phyloP scores from a whole-genome alignment of 164 flowering plant genomes.

The Taxillus chinensis region DNA sequence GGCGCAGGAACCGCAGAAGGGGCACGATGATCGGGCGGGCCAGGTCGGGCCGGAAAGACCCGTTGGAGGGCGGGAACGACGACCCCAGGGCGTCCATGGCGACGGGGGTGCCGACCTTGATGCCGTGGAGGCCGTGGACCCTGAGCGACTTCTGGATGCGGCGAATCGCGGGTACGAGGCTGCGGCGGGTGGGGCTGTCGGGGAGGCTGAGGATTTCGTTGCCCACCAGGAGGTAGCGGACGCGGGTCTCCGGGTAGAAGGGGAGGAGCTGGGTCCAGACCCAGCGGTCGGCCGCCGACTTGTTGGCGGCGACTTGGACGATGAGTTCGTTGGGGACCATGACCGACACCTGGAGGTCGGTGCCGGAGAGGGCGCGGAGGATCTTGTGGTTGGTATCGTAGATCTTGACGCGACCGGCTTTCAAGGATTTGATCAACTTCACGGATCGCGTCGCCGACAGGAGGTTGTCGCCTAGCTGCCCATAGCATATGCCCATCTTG shows the following conservation, averaged over 20 bases:
- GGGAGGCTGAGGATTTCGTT: slow-evolving; percentile 59
- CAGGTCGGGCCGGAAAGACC: slow-evolving; percentile 61
- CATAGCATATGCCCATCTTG: slow-evolving; percentile 64
- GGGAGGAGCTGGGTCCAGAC: slow-evolving; percentile 49
- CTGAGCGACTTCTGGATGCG: slow-evolving; percentile 37
- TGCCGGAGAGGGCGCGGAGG: slow-evolving; percentile 42
- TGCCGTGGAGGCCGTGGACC: slow-evolving; percentile 23
- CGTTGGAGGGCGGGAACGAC: slow-evolving; percentile 79
- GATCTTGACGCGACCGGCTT: slow-evolving; percentile 63
- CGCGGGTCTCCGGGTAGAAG: slow-evolving; percentile 45
- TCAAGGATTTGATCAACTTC: slow-evolving; percentile 43
- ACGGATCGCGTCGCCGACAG: slow-evolving; percentile 53
- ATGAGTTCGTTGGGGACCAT: slow-evolving; percentile 78
- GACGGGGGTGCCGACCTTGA: slow-evolving; percentile 70
- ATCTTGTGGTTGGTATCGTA: slow-evolving; percentile 63
- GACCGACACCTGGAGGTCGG: slow-evolving; percentile 54
- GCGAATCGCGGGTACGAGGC: slow-evolving; percentile 71
- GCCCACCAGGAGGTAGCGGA: slow-evolving; percentile 73
- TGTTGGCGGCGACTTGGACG: slow-evolving; percentile 40
- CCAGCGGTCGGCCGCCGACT: slow-evolving; percentile 59
- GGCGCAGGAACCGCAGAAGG: slow-evolving; percentile 58
- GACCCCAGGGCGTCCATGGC: slow-evolving; percentile 73
- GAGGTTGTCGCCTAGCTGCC: slow-evolving; percentile 77
- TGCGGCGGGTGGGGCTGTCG: slow-evolving; percentile 28
- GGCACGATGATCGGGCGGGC: slow-evolving; percentile 46